Evolutionary conservation across 228 moss, liverwort and hornwort genomes (phyloP).

Genomic region (Sphagnum fallax): DNA sequence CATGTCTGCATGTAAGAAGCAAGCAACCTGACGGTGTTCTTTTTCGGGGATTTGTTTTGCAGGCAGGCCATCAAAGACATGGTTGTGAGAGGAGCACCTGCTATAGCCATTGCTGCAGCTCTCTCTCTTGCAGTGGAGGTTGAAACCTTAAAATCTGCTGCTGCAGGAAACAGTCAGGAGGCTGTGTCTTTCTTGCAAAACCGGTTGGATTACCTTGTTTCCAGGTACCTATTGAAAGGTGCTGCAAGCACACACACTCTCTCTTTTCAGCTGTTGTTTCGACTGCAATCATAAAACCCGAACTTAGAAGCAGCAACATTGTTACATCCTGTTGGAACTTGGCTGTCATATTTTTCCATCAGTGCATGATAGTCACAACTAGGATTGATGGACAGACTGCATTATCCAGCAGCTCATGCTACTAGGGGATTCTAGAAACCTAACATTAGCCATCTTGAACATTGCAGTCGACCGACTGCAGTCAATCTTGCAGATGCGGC

Average conservation of each 20-base stretch:
- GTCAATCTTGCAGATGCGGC: constrained; percentile 83
- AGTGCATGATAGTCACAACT: background rate
- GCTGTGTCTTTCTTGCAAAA: constrained; percentile 41
- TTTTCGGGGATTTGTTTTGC: constrained; percentile 10
- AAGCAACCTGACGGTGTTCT: background rate
- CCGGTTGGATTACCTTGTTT: constrained; percentile 68
- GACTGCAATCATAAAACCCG: background rate
- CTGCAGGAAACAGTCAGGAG: constrained; percentile 35
- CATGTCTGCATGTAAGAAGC: background rate
- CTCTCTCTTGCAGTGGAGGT: constrained; percentile 88
- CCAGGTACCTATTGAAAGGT: constrained; percentile 31
- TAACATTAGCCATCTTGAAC: no score
- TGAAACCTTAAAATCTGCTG: constrained; percentile 17
- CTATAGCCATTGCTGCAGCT: constrained; percentile 82
- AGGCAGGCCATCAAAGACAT: constrained; percentile 77
- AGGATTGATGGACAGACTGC: background rate
- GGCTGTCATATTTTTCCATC: no score
- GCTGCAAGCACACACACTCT: background rate
- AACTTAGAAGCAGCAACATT: background rate
- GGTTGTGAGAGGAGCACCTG: constrained; percentile 93
- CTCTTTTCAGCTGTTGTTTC: background rate
- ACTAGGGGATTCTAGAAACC: no score
- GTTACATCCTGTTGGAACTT: background rate
- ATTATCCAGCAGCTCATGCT: background rate
- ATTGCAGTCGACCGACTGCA: constrained; percentile 68